Evolutionary conservation across 768 basidiomycete species (phyloP).

Genomic region (Boletales sp.): DNA sequence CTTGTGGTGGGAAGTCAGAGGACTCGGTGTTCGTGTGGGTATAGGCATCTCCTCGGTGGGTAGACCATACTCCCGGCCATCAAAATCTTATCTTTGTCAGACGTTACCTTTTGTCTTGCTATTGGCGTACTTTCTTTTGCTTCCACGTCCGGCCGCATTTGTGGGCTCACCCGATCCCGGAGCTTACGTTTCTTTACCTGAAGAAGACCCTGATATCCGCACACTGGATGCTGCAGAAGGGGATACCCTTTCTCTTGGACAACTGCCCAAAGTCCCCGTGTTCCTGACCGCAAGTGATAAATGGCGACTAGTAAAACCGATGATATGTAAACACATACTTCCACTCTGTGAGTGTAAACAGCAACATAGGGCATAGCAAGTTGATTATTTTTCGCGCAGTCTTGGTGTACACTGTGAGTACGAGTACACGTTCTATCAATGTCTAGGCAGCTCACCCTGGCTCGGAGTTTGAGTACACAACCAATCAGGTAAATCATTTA

Average conservation of each 20-base stretch:
- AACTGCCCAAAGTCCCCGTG: slow-evolving; percentile 40
- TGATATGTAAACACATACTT: slow-evolving; percentile 85
- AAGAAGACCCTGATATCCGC: slow-evolving; percentile 25
- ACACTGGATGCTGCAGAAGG: slow-evolving; percentile 24
- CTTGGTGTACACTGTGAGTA: slow-evolving; percentile 58
- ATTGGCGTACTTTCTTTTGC: slow-evolving; percentile 68
- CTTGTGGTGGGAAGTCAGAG: slow-evolving; percentile 91
- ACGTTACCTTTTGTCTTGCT: slow-evolving; percentile 81
- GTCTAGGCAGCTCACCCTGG: background rate
- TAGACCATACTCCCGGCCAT: background rate
- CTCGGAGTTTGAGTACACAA: slow-evolving; percentile 81
- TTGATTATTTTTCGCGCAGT: slow-evolving; percentile 34
- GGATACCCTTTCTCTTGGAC: slow-evolving; percentile 21
- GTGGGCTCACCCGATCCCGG: slow-evolving; percentile 35
- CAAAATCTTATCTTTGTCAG: slow-evolving; percentile 36
- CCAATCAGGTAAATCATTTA: slow-evolving; percentile 61
- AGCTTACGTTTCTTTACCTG: slow-evolving; percentile 37
- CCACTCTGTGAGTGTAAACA: slow-evolving; percentile 67
- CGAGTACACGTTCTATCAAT: background rate
- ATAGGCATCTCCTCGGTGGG: slow-evolving; percentile 81
- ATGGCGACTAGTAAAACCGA: slow-evolving; percentile 73
- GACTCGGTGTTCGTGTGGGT: slow-evolving; percentile 77
- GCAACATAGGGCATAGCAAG: background rate
- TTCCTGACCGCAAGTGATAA: slow-evolving; percentile 69
- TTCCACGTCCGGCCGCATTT: slow-evolving; percentile 61